These are phyloP conservation scores for Phragmites australis DNA, from an alignment of 176 grass and related monocot genomes.

Conservation along the genomic window DNA sequence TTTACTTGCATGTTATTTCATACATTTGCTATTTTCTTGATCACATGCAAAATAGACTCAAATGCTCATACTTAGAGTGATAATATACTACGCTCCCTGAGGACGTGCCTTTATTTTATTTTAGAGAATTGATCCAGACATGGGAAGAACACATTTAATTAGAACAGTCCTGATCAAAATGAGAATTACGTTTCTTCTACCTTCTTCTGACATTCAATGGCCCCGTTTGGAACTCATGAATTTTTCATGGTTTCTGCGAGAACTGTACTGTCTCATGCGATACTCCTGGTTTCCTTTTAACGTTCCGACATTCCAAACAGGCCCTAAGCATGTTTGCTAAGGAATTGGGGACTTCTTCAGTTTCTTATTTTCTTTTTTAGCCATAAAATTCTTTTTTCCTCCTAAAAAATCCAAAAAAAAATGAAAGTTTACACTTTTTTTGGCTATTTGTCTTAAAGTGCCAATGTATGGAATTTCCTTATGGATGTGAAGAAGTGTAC, in stretches of 20 bases:
- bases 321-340: not conserved
- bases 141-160: not conserved
- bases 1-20: conserved; percentile 20
- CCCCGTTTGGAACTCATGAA: not conserved
- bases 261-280: not conserved
- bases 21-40: conserved; percentile 26
- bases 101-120: not conserved
- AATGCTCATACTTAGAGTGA: conserved; percentile 13
- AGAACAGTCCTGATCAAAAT: not conserved
- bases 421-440: too few relatives aligned
- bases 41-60: conserved; percentile 13
- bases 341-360: not conserved
- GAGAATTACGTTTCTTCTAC: not conserved
- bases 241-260: not conserved
- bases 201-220: not conserved
- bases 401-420: too few relatives aligned
- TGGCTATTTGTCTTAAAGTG: not conserved
- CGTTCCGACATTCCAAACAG: not conserved
- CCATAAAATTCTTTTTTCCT: not conserved
- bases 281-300: not conserved
- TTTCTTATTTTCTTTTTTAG: not conserved
- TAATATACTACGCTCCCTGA: not conserved
- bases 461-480: conserved; percentile 8
- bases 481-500: not conserved
- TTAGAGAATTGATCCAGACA: not conserved